Evolutionary conservation across 169 alveolate species (phyloP), one percentile per base, ranked within the genome.

Genomic region (Fabrea salina): DNA sequence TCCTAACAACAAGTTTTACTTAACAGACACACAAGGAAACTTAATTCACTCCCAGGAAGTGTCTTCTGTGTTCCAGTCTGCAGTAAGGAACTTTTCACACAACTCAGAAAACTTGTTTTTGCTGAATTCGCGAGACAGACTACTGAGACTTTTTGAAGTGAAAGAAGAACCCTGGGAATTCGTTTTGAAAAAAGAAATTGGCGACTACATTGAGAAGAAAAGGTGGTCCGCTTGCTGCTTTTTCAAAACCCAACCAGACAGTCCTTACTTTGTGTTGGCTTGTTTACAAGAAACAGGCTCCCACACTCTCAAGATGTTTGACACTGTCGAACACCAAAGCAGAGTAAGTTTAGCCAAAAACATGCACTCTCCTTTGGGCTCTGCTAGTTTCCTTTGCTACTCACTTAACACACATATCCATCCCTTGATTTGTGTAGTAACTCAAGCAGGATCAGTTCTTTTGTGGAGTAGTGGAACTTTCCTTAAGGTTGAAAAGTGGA

Each of bases 311-410:
- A 13, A 61, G 49, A 61, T 61, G 74, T 61, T 61, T 61, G 74
- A 61, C 32, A 61, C 74, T 61, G 43, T 61, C 13, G 74, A 61
- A 11, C 13, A 16, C 7, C 54, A 61, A 11, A n/a, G 54, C 27
- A 1, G 32, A n/a, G 74, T 61, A 13, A 61, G 74, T 3, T 11
- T 61, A n/a, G 74, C 74, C 13, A 61, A 61, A 61, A 61, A 61
- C 39, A 61, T 61, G 74, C 74, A 61, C 25, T 61, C 74, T 8
- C 74, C 74, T n/a, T 30, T 61, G 13, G 74, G 74, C n/a, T 47
- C 74, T 1, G 74, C 74, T 0, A 51, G 54, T 13, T 30, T 35
- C 16, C 11, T 61, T 11, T 61, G 74, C 25, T 13, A 25, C 74
- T 61, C 74, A 33, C 32, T 13, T 35, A 61, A 25, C 13, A 61